Conservation (phyloP, 2,329 filamentous ascomycete species). For the Ophiostoma tasmaniense region DNA sequence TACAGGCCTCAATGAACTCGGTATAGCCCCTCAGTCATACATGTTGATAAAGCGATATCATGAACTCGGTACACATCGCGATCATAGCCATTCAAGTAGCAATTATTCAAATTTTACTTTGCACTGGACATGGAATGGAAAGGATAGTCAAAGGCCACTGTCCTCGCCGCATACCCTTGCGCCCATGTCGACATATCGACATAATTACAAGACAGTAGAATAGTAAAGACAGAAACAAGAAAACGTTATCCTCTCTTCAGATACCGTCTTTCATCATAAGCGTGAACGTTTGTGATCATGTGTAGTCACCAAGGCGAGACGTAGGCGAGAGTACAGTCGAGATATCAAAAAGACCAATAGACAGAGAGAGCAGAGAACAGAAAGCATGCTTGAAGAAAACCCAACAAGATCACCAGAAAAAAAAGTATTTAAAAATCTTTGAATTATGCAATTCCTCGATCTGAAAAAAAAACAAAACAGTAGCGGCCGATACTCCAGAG, state of each 20-base stretch:
- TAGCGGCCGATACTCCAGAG: background rate
- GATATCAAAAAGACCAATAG: background rate
- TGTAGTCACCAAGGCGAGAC: background rate
- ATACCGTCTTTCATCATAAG: background rate
- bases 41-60: background rate
- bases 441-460: slow-evolving; percentile 1
- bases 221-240: background rate
- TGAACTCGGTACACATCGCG: background rate
- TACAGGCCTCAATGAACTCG: too few species aligned
- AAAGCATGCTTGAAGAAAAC: background rate
- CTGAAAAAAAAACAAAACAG: slow-evolving; percentile 11
- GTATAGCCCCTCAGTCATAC: too few species aligned
- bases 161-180: background rate
- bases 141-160: slow-evolving; percentile 2
- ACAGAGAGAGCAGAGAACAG: background rate
- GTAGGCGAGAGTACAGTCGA: background rate
- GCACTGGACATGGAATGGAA: background rate
- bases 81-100: background rate
- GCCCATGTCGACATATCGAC: slow-evolving; percentile 6
- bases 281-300: background rate
- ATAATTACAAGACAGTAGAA: slow-evolving; percentile 12
- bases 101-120: background rate
- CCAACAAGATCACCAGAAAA: background rate
- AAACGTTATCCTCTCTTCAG: background rate
- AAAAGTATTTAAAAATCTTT: background rate